Evolutionary conservation across 495 filamentous ascomycete genomes (phyloP), one percentile per base, ranked within the genome.

Genomic region (Elaphomyces granulatus): DNA sequence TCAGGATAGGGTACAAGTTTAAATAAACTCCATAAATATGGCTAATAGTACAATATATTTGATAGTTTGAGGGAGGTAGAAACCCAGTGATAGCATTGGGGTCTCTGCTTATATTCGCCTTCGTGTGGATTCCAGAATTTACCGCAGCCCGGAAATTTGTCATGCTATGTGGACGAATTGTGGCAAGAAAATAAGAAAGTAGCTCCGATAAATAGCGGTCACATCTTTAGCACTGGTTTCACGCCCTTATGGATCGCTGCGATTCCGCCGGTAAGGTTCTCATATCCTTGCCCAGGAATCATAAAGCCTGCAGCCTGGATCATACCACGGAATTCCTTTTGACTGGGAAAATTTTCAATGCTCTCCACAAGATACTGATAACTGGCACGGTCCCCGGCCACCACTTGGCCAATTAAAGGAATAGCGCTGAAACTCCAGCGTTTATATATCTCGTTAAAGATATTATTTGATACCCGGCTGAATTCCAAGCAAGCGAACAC

Each of bases 331-430:
- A 87, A 96, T 51, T 84, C 75, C 36, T 72, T 63, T 67, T 98
- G 90, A 36, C 65, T 74, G 2, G 92, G 92, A 54, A 96, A 98
- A 31, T 71, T 64, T 66, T 94, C 87, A 63, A 98, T 96, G 61
- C 85, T 94, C 73, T 98, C 90, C 18, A 96, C 92, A 26, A 98
- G 62, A 64, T 98, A 98, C 72, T 96, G 92, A 59, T 98, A 98
- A 53, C 85, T 94, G 48, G 86, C 87, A 37, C 90, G 69, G 55
- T 98, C 90, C 2, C 82, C 88, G 2, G 90, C 92, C 20, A 98
- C 87, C 46, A 98, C 47, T 64, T 98, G 87, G 14, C 90, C 90
- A 55, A 98, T 94, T 34, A 98, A 50, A 2, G 90, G 90, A 46
- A 98, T 98, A 12, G 85, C 84, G 36, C 75, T 69, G 60, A 96